Base-by-base conservation (phyloP, 2,329 filamentous ascomycete species). In the Colletotrichum chrysophilum region DNA sequence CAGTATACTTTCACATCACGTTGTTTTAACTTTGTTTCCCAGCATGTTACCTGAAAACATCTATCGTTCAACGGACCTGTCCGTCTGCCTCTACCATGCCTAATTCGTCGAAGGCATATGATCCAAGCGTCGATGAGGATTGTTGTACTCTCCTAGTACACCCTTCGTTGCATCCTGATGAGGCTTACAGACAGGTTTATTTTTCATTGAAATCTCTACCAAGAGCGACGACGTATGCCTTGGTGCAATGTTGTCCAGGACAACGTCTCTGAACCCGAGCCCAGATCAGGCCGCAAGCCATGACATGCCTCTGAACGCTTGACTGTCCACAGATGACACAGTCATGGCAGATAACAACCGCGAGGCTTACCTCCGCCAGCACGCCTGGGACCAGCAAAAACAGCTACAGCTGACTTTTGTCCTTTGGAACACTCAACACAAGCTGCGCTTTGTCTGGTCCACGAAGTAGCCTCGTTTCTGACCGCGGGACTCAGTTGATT, bases 1-100 rank as follows among this genome's bases (percentile, higher is more conserved):
- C 18, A n/a, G 8, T n/a, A 5, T 10, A 5, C 3, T 43, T 18
- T 43, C 4, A 43, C 8, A n/a, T 43, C 14, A 38, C 10, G 8
- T 43, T 3, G 4, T 5, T 43, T 10, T n/a, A 1, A 3, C 0
- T 43, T 43, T 5, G 2, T n/a, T 43, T 5, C 18, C 1, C 18
- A n/a, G 38, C 8, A 5, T 43, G 18, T 10, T 8, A 43, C 38
- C 9, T n/a, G 4, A 10, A n/a, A 9, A 9, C 38, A 6, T 10
- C 0, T 3, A 9, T 18, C 16, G 2, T 18, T 18, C 18, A 2
- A 43, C 4, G 16, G 8, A 43, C 16, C 16, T 43, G 16, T 18
- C 7, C 4, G 8, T 43, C 36, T 43, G 36, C 16, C 36, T 18
- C 16, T 18, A 4, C 7, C 36, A 9, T 18, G 2, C 36, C 9